Evolutionary conservation across 108 stramenopile species (phyloP).

Genomic region (Conticribra weissflogii): DNA sequence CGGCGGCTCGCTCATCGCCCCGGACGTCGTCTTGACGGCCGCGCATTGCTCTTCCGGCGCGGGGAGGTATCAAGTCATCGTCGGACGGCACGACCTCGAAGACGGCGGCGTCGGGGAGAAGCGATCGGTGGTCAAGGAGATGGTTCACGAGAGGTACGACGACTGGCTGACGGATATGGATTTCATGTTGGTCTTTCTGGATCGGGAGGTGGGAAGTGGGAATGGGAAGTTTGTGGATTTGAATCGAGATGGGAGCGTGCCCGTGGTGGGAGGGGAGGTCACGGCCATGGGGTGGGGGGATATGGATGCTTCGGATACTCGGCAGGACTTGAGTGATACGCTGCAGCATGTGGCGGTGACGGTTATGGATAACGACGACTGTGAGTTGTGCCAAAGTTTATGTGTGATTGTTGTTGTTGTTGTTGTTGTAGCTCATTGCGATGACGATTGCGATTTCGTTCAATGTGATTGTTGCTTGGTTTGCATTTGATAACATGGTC

Average conservation of each 20-base stretch:
- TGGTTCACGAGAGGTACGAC: constrained; percentile 10
- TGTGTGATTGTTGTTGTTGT: too few relatives aligned
- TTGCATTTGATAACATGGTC: too few relatives aligned
- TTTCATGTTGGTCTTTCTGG: constrained; percentile 25
- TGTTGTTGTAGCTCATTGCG: too few relatives aligned
- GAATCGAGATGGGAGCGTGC: background rate
- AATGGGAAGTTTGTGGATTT: constrained; percentile 3
- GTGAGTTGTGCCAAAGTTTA: too few relatives aligned
- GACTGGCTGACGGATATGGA: constrained; percentile 14
- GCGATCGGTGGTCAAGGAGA: constrained; percentile 1
- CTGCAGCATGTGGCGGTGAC: background rate
- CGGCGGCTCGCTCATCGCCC: constrained; percentile 24
- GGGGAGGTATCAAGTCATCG: constrained; percentile 10
- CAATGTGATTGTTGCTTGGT: too few relatives aligned
- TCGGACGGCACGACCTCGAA: constrained; percentile 17
- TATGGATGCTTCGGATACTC: background rate
- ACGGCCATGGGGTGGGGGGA: constrained; percentile 36
- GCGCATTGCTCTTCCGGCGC: constrained; percentile 32
- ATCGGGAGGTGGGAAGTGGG: background rate
- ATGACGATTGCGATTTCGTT: too few relatives aligned
- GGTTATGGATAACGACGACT: background rate
- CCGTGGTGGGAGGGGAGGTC: constrained; percentile 1
- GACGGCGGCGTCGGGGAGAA: constrained; percentile 7
- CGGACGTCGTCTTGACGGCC: constrained; percentile 26
- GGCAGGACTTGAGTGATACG: background rate